Evolutionary conservation across 148 eudicot species (phyloP), one percentile per base, ranked within the genome.

Genomic region (Nepenthes gracilis): DNA sequence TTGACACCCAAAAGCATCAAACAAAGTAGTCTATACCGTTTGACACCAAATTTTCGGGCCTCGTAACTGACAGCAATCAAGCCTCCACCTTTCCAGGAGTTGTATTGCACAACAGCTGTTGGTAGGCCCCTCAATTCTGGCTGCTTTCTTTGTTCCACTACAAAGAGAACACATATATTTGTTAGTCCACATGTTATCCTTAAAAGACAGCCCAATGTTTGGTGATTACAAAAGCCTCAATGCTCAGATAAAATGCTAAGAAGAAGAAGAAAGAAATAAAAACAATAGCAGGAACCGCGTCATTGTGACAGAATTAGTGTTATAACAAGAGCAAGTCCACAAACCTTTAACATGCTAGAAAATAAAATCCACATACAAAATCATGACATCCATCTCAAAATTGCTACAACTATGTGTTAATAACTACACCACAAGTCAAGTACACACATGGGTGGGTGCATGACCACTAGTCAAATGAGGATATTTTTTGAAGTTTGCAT

Each of bases 21-120:
- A 36, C 37, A 52, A 12, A 5, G 32, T 12, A 6, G 12, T 52
- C 40, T 59, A 47, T 81, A 92, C 98, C 98, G 94, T 66, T 88
- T 92, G 43, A 88, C 98, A 57, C 98, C 98, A 66, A 55, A 74
- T 62, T 78, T 75, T 59, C 98, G 80, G 61, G 98, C 98, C 75
- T 92, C 98, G 66, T 92, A 92, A 63, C 98, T 72, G 55, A 92
- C 98, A 67, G 94, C 96, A 64, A 92, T 88, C 54, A 92, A 71
- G 58, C 77, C 98, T 55, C 98, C 98, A 64, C 98, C 96, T 78
- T 92, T 81, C 98, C 98, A 92, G 64, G 86, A 74, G 75, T 92
- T 92, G 60, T 88, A 92, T 68, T 92, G 98, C 61, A 88, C 90
- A 61, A 92, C 96, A 68, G 96, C 96, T 74, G 94, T 73, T 59